Conservation (phyloP, 2,329 filamentous ascomycete species). For the Microsporum audouinii region DNA sequence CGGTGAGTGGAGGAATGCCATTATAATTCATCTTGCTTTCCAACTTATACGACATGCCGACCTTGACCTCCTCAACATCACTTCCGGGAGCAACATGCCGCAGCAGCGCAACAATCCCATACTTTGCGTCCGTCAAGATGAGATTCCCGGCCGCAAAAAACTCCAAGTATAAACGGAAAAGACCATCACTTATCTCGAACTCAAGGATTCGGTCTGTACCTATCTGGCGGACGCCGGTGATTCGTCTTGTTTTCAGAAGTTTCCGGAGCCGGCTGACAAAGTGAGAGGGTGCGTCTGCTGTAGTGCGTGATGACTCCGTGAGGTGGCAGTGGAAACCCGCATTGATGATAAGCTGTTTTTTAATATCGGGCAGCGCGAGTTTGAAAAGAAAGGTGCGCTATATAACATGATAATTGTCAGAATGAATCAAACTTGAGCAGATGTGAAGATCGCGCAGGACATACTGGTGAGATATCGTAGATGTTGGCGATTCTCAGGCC, state of each 20-base stretch:
- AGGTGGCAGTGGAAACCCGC: constrained; percentile 93
- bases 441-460: constrained; percentile 10
- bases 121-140: constrained; percentile 73
- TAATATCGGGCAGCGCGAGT: constrained; percentile 78
- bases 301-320: constrained; percentile 78
- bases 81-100: constrained; percentile 70
- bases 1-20: constrained; percentile 63
- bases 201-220: constrained; percentile 91
- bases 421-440: background rate
- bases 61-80: constrained; percentile 69
- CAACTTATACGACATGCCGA: constrained; percentile 67
- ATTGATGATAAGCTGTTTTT: constrained; percentile 84
- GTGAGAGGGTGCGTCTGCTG: constrained; percentile 67
- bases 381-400: constrained; percentile 87
- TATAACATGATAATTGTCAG: constrained; percentile 9
- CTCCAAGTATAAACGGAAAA: constrained; percentile 78
- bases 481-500: constrained; percentile 79
- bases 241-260: constrained; percentile 70
- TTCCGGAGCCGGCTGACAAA: constrained; percentile 83
- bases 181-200: constrained; percentile 82
- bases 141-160: constrained; percentile 96
- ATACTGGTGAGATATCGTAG: constrained; percentile 79
- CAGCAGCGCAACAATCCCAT: constrained; percentile 70
- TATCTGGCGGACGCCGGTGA: constrained; percentile 71
- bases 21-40: constrained; percentile 73